Evolutionary conservation across 2,329 filamentous ascomycete genomes (phyloP), one percentile per base, ranked within the genome.

Genomic region (Grosmannia huntii): DNA sequence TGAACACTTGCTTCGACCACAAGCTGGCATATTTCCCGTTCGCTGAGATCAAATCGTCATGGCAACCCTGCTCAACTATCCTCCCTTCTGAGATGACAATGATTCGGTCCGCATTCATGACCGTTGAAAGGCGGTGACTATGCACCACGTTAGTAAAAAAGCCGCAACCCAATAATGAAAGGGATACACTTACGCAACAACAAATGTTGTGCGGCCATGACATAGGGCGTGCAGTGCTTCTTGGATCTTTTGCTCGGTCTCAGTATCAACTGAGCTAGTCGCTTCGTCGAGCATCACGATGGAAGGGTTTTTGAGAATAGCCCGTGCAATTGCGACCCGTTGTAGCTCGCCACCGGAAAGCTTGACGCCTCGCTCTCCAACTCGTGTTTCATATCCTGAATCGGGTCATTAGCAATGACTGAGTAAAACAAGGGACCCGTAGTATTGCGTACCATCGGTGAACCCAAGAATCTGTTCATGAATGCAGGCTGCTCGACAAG

Each of bases 251-350:
- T 82, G 80, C 68, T 87, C 84, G 1, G 83, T 86, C 38, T 84
- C 81, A 0, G 84, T 85, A 61, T 89, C 84, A 59, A 92, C 84
- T 7, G 87, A 84, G 44, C 86, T 89, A 4, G 89, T 90, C 1
- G 88, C 85, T 69, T 91, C 88, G 63, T 92, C 88, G 0, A 92
- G 77, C 46, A 92, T 77, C 11, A 92, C 82, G 60, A 91, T 84
- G 58, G 88, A 83, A 0, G 88, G 87, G 60, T 81, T 79, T 69
- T 89, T 88, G 62, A 91, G 73, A 53, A 92, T 79, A 1, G 87
- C 86, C 28, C 87, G 81, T 9, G 84, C 84, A 66, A 86, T 86
- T 5, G 84, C 83, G 31, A 86, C 77, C 53, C 84, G 79, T 64
- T 87, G 84, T 6, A 85, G 70, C 66, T 87, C 83, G 27, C 84